A percentile compares a stretch with the other conserved stretches of the same genome.
Conservation (phyloP, 768 basidiomycete genomes). For the Panellus pusillus region DNA sequence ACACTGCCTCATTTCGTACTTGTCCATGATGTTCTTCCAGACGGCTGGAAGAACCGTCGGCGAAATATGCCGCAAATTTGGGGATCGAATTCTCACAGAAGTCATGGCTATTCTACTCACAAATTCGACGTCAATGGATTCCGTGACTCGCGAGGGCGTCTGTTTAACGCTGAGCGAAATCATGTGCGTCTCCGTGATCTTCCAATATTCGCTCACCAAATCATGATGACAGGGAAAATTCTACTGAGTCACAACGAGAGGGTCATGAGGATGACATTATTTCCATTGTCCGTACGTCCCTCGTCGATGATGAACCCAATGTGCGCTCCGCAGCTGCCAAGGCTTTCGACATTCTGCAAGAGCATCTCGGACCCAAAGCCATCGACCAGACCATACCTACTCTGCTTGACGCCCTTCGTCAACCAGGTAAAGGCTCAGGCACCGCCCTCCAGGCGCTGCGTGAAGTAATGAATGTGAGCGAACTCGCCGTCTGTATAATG, state of each 20-base stretch:
- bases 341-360: conserved; percentile 90
- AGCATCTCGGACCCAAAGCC: conserved; percentile 84
- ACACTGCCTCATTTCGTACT: background rate
- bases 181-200: conserved; percentile 53
- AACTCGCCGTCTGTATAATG: background rate
- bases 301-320: conserved; percentile 85
- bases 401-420: conserved; percentile 85
- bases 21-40: conserved; percentile 37
- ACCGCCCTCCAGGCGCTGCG: conserved; percentile 90
- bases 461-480: conserved; percentile 89
- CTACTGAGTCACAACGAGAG: conserved; percentile 81
- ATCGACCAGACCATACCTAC: conserved; percentile 98
- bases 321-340: conserved; percentile 89
- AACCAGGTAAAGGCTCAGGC: conserved; percentile 91
- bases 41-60: conserved; percentile 85
- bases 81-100: conserved; percentile 85
- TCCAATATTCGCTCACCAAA: background rate
- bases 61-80: conserved; percentile 93
- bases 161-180: conserved; percentile 87
- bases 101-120: conserved; percentile 77
- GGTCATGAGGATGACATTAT: conserved; percentile 90
- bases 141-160: conserved; percentile 76
- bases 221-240: conserved; percentile 63
- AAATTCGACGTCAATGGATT: conserved; percentile 60
- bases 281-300: conserved; percentile 73